phyloP scores from a whole-genome alignment of 2,329 filamentous ascomycete species.

The Pseudocercospora fijiensis region DNA sequence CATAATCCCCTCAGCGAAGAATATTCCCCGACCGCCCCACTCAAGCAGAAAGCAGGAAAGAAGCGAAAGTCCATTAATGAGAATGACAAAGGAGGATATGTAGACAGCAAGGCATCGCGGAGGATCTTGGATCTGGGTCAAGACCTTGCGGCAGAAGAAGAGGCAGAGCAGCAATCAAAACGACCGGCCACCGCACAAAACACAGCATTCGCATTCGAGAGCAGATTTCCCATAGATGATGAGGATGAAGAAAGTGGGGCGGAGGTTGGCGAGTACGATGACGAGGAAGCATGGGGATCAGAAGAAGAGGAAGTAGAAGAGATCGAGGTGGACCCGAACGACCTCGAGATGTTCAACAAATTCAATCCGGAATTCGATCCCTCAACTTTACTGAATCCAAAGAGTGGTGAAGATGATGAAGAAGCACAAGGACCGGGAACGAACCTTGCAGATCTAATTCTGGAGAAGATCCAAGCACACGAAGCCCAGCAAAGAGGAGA shows the following conservation, averaged over 20 bases:
- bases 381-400: slow-evolving; percentile 66
- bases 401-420: slow-evolving; percentile 50
- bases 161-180: slow-evolving; percentile 49
- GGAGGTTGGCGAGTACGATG: slow-evolving; percentile 49
- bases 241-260: slow-evolving; percentile 56
- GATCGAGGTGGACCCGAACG: slow-evolving; percentile 79
- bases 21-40: slow-evolving; percentile 68
- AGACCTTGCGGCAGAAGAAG: slow-evolving; percentile 81
- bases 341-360: slow-evolving; percentile 85
- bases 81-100: slow-evolving; percentile 62
- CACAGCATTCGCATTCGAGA: slow-evolving; percentile 75
- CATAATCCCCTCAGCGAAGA: slow-evolving; percentile 94
- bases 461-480: slow-evolving; percentile 90
- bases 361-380: slow-evolving; percentile 78
- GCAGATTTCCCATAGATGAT: slow-evolving; percentile 59
- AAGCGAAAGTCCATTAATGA: slow-evolving; percentile 60
- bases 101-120: slow-evolving; percentile 83
- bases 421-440: slow-evolving; percentile 50
- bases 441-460: slow-evolving; percentile 87
- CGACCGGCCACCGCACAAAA: slow-evolving; percentile 50
- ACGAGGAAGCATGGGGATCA: slow-evolving; percentile 70
- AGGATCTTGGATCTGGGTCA: slow-evolving; percentile 89
- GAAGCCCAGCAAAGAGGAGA: slow-evolving; percentile 65
- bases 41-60: slow-evolving; percentile 66
- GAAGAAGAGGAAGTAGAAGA: slow-evolving; percentile 64